A percentile compares a stretch with the other conserved stretches of the same genome.
These are phyloP conservation scores for Zangia roseola DNA, from an alignment of 768 basidiomycete species.

Conservation along the genomic window DNA sequence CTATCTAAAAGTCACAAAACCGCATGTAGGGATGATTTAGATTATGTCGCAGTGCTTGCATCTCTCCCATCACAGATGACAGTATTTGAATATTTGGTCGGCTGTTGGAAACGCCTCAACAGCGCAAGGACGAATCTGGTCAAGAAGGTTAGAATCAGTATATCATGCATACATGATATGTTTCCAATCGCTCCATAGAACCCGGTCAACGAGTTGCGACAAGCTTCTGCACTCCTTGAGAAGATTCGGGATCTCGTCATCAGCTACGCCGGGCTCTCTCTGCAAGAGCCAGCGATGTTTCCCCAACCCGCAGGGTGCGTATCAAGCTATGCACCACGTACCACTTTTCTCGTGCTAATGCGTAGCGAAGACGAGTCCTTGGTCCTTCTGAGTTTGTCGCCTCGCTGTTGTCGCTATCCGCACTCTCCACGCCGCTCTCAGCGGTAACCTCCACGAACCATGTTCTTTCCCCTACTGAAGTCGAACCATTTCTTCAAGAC, in stretches of 20 bases:
- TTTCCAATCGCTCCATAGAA: conserved; percentile 40
- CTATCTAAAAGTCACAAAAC: neutral
- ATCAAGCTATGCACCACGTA: neutral
- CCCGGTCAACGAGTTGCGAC: conserved; percentile 54
- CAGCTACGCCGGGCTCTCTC: conserved; percentile 82
- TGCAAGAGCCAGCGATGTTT: conserved; percentile 95
- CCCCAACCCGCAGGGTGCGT: conserved; percentile 79
- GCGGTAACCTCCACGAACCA: conserved; percentile 45
- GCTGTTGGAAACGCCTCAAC: conserved; percentile 90
- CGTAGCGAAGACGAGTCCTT: conserved; percentile 51
- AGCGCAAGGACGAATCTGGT: conserved; percentile 47
- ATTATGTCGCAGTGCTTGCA: conserved; percentile 69
- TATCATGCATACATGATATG: conserved; percentile 28
- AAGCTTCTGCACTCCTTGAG: conserved; percentile 63
- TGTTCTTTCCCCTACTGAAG: conserved; percentile 61
- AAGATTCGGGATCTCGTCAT: conserved; percentile 81
- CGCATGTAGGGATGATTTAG: conserved; percentile 62
- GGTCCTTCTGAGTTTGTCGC: conserved; percentile 82
- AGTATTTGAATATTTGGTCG: conserved; percentile 84
- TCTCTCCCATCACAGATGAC: conserved; percentile 79
- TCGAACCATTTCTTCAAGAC: conserved; percentile 82
- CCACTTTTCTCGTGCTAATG: conserved; percentile 9
- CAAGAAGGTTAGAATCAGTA: conserved; percentile 52
- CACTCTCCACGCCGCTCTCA: conserved; percentile 64
- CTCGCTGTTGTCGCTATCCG: conserved; percentile 72